phyloP scores from a whole-genome alignment of 306 rosid genomes.

The Trichosanthes truncata region DNA sequence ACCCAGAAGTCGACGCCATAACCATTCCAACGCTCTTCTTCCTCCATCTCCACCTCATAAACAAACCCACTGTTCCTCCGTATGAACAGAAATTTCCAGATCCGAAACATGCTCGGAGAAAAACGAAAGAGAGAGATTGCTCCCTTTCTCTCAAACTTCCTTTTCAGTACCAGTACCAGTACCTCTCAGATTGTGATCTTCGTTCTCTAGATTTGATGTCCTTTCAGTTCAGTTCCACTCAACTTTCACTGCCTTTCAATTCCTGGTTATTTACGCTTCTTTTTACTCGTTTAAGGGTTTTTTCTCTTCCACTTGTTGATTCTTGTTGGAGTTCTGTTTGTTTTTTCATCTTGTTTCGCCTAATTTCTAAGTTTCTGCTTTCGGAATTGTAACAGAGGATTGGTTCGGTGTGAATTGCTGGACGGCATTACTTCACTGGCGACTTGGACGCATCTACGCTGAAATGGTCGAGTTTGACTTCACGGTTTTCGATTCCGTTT shows the following conservation, averaged over 20 bases:
- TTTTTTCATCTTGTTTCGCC: background rate
- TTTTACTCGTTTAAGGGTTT: background rate
- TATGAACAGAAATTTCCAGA: slow-evolving; percentile 3
- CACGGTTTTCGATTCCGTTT: background rate
- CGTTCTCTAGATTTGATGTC: background rate
- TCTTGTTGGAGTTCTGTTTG: background rate
- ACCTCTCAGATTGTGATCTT: background rate
- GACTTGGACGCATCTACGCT: background rate
- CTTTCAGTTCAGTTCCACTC: background rate
- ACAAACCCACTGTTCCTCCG: background rate
- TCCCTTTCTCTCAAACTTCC: background rate
- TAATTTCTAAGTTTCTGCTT: background rate
- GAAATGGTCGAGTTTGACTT: slow-evolving; percentile 7
- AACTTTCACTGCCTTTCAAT: background rate
- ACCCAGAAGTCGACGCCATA: slow-evolving; percentile 53
- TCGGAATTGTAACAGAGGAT: background rate
- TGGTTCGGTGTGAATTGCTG: background rate
- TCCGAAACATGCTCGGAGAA: background rate
- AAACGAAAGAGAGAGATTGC: background rate
- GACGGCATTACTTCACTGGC: background rate
- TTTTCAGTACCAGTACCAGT: background rate
- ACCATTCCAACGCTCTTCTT: slow-evolving; percentile 14
- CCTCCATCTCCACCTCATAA: background rate
- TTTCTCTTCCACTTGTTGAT: background rate
- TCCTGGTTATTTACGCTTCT: background rate